These are phyloP conservation scores for Verticillium zaregamsianum DNA, from an alignment of 2,329 filamentous ascomycete species.

Conservation along the genomic window DNA sequence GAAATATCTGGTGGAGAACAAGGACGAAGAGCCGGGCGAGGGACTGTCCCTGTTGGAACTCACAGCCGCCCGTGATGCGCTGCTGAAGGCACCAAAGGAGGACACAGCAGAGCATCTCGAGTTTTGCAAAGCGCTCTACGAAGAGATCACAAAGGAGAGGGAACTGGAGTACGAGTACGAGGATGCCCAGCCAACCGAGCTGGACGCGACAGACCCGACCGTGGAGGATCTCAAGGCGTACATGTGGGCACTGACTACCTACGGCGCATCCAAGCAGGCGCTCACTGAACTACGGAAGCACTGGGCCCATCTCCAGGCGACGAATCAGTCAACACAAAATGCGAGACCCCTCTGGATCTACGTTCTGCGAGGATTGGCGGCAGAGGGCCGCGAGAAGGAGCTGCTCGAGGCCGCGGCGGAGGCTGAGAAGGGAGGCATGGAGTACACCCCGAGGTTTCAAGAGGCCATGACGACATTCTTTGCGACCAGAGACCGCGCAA, in stretches of 20 bases:
- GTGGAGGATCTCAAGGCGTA: slow-evolving; percentile 35
- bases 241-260: slow-evolving; percentile 46
- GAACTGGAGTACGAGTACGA: slow-evolving; percentile 13
- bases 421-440: slow-evolving; percentile 41
- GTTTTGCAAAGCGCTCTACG: slow-evolving; percentile 41
- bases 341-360: slow-evolving; percentile 38
- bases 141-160: slow-evolving; percentile 16
- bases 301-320: slow-evolving; percentile 17
- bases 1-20: slow-evolving; percentile 48
- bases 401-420: slow-evolving; percentile 52
- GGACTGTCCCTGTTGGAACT: slow-evolving; percentile 35
- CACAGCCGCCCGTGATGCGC: slow-evolving; percentile 38
- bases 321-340: slow-evolving; percentile 5
- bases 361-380: slow-evolving; percentile 58
- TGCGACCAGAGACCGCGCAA: slow-evolving; percentile 49
- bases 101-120: slow-evolving; percentile 40
- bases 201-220: slow-evolving; percentile 10
- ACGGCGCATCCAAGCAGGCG: slow-evolving; percentile 52
- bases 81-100: slow-evolving; percentile 38
- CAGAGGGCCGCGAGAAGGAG: slow-evolving; percentile 53
- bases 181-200: slow-evolving; percentile 14
- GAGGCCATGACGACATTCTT: slow-evolving; percentile 59
- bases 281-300: slow-evolving; percentile 21
- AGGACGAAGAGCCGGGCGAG: slow-evolving; percentile 24
- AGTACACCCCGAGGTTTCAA: slow-evolving; percentile 42